Conservation (phyloP, 1,139 yeast species). For the Sugiyamaella japonica region DNA sequence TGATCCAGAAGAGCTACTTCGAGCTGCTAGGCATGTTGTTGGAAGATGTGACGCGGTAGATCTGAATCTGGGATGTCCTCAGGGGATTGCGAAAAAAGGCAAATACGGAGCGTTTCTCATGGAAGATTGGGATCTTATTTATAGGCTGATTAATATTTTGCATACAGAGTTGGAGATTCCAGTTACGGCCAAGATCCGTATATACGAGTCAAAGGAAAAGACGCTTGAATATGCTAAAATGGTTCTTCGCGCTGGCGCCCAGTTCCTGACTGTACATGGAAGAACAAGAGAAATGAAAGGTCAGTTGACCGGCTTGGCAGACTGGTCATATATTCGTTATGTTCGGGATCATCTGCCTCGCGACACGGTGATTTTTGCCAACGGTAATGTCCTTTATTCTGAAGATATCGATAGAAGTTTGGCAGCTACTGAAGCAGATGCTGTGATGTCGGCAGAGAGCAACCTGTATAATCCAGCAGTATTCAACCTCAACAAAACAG, state of each 20-base stretch:
- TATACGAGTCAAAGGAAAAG: conserved; percentile 82
- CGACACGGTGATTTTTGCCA: conserved; percentile 87
- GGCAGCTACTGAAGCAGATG: conserved; percentile 69
- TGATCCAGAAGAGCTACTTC: conserved; percentile 92
- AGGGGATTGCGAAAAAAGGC: conserved; percentile 94
- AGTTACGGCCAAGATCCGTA: conserved; percentile 93
- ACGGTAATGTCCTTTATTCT: conserved; percentile 87
- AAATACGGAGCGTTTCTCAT: conserved; percentile 92
- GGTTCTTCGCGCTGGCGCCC: conserved; percentile 95
- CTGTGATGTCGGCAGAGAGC: conserved; percentile 97
- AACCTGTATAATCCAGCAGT: conserved; percentile 92
- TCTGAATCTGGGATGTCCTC: conserved; percentile 94
- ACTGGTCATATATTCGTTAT: conserved; percentile 78
- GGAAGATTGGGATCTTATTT: conserved; percentile 94
- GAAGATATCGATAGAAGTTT: conserved; percentile 73
- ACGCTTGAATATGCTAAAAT: conserved; percentile 83
- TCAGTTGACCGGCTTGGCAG: conserved; percentile 90
- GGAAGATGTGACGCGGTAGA: conserved; percentile 94
- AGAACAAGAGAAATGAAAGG: conserved; percentile 98
- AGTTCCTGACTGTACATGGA: conserved; percentile 91
- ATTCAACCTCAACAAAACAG: conserved; percentile 46
- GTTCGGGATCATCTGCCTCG: conserved; percentile 75
- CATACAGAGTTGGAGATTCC: conserved; percentile 78
- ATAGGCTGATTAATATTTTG: conserved; percentile 65
- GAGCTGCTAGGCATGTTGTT: conserved; percentile 85